Base-by-base conservation (phyloP, 2,329 filamentous ascomycete genomes). In the Aspergillus sp. region DNA sequence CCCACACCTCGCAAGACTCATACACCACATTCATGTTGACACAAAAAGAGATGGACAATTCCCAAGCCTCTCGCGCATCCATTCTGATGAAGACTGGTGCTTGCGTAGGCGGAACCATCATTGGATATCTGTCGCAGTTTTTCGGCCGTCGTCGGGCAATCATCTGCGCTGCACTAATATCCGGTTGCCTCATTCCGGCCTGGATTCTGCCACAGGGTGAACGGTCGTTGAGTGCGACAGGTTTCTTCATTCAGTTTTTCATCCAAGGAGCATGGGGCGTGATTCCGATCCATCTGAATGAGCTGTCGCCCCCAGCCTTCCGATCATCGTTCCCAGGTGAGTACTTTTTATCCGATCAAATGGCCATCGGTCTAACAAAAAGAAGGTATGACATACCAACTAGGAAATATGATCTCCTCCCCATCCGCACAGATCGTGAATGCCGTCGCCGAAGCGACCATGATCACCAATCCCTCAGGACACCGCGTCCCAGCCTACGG, bases 41-140 rank as follows among this genome's bases (percentile, higher is more conserved):
- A 5, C 77, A 88, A 54, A 90, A 90, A 66, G 80, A 82, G 50
- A 74, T 90, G 46, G 58, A 74, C 43, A 84, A 87, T 56, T 59
- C 70, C 1, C 75, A 74, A 1, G 83, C 86, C 5, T 85, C 78
- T 6, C 80, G 85, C n/a, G 85, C 85, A 11, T 85, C 80, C n/a
- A 90, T 90, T 53, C 66, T 90, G 46, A 89, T 88, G 82, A 90
- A 90, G 68, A 81, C 78, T 1, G 86, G 87, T 27, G 85, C 86
- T 35, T 86, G 84, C 53, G 79, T 88, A 1, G 86, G 60, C 5
- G 60, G 60, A 12, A 61, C 59, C 5, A 59, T 62, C 6, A 58
- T 62, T 33, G 88, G 87, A 19, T 90, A 90, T 62, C 56, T 82
- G 6, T 88, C 83, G 6, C 86, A 91, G 59, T 88, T 83, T 59